Conservation (phyloP, 768 basidiomycete species). For the Phylloporus arenicola region DNA sequence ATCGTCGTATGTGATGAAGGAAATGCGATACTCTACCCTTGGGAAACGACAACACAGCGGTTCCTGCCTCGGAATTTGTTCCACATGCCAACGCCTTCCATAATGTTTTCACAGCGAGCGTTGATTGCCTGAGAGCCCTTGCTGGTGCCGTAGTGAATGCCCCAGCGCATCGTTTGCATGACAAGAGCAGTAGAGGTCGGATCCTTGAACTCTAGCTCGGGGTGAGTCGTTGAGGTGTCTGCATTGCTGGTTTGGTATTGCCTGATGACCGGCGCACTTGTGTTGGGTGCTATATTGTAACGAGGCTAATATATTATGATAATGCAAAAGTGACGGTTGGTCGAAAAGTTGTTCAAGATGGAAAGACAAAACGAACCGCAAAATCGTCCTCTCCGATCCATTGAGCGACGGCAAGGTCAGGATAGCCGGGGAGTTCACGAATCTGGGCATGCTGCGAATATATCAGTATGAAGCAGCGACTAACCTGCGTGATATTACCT, state of each 20-base stretch:
- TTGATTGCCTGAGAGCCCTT: constrained; percentile 80
- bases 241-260: constrained; percentile 30
- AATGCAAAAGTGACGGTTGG: neutral
- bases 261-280: constrained; percentile 68
- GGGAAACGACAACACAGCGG: constrained; percentile 78
- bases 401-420: constrained; percentile 41
- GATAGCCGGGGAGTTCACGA: constrained; percentile 37
- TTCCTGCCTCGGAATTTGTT: constrained; percentile 71
- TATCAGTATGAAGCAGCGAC: neutral
- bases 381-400: constrained; percentile 61
- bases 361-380: constrained; percentile 31
- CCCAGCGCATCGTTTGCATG: constrained; percentile 88
- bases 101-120: constrained; percentile 77
- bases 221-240: neutral
- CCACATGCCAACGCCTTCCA: constrained; percentile 82
- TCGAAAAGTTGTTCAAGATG: neutral
- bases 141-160: constrained; percentile 58
- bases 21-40: constrained; percentile 47
- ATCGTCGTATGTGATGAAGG: neutral
- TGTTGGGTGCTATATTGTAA: constrained; percentile 82
- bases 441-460: constrained; percentile 23
- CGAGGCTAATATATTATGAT: constrained; percentile 33
- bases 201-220: constrained; percentile 1
- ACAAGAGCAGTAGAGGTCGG: constrained; percentile 34
- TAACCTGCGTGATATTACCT: neutral